Conservation (phyloP, 1,284 basidiomycete genomes). For the Puccinia coronata region DNA sequence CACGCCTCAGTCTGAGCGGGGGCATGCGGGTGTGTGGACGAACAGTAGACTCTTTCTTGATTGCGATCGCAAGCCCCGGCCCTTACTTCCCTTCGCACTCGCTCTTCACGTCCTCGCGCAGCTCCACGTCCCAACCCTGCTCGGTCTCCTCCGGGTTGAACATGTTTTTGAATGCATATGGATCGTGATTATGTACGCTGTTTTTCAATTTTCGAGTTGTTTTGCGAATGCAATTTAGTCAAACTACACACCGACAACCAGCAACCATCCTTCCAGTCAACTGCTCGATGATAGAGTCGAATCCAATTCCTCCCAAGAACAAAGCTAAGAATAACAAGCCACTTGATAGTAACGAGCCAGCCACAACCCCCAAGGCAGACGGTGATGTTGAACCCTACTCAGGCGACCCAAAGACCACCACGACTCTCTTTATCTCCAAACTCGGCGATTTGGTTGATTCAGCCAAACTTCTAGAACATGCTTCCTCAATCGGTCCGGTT, state of each 20-base stretch:
- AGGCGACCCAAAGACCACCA: conserved; percentile 31
- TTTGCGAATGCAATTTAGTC: no score
- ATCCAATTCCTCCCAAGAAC: no score
- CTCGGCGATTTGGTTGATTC: conserved; percentile 86
- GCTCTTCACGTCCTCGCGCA: no score
- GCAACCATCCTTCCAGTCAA: no score
- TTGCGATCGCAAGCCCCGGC: not conserved
- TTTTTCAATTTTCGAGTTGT: no score
- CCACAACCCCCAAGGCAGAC: not conserved
- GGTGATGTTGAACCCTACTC: conserved; percentile 15
- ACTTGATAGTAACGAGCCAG: conserved; percentile 19
- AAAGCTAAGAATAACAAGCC: not conserved
- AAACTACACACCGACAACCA: no score
- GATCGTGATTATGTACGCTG: no score
- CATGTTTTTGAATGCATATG: no score
- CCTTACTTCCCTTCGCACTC: not conserved
- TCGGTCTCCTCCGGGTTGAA: no score
- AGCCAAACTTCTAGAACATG: conserved; percentile 83
- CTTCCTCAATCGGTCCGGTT: conserved; percentile 93
- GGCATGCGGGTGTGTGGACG: not conserved
- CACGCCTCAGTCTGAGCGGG: not conserved
- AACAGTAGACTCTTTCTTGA: no score
- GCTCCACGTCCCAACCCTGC: no score
- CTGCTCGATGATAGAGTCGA: no score
- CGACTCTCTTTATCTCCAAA: conserved; percentile 61